Base-by-base conservation (phyloP, 1,284 basidiomycete genomes). In the Austropuccinia psidii region DNA sequence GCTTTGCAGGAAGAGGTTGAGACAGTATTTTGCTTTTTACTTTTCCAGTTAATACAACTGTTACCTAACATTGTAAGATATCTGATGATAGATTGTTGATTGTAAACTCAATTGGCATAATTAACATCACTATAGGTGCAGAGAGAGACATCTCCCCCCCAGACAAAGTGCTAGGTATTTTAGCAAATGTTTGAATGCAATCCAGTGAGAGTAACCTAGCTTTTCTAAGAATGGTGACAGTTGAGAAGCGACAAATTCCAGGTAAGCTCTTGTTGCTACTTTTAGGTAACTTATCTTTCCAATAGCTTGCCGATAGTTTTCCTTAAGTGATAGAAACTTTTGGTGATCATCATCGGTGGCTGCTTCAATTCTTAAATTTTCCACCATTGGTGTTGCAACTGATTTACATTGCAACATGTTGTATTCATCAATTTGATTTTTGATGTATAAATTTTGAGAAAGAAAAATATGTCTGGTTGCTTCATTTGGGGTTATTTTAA, bases 221-320 rank as follows among this genome's bases (percentile, higher is more conserved):
- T 15, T 5, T 37, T 58, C 55, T 2, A 55, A 27, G 35, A 39
- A 39, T 54, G 39, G 65, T 24, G 47, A 55, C 1, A 68, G 65
- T 19, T 52, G 45, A 11, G 52, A 57, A 19, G 37, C 33, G 19
- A 52, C 47, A 37, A 68, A 68, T 39, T 24, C 50, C 1, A 68
- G 50, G 37, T 68, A 33, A 2, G 50, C 37, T 4, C 61, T 4
- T 19, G 41, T 43, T 9, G 29, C 41, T 15, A 35, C 29, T 8
- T 29, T 41, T 13, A 60, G 29, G 49, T 69, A 69, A 21, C 49
- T 69, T 3, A 69, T 35, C 1, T 24, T 33, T 24, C 57, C 68
- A 35, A 70, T 13, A 1, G 41, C 43, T n/a, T 21, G 15, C 21
- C 45, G 8, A 17, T 70, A 70, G 21, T 70, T 70, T 0, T 29